Evolutionary conservation across 2,329 filamentous ascomycete species (phyloP), one percentile per base, ranked within the genome.

Genomic region (Fusarium buxicola): DNA sequence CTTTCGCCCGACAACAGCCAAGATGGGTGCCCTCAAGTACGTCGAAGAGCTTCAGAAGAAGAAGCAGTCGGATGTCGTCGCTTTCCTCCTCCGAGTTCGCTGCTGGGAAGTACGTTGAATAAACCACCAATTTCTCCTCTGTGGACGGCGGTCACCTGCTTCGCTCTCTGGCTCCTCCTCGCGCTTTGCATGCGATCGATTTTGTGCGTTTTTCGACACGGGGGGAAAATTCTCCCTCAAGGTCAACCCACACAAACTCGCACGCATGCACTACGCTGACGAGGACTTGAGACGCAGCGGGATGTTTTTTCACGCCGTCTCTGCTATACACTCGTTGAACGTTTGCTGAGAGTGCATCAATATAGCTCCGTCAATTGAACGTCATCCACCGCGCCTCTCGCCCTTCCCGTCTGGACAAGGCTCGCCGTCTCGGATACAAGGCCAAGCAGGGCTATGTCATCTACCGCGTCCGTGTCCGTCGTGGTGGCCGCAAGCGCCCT

Each of bases 21-120:
- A 94, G 89, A 97, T 97, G 95, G 95, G 95, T 92, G 94, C 94
- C 87, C 92, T 97, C 84, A 99, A 99, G 87, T 99, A 97, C 88
- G 92, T 99, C 86, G 96, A 99, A 90, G 95, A 99, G 89, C 91
- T 99, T 87, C 93, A 97, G 84, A 98, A 99, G 93, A 97, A 97
- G 92, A 99, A 99, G 93, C 95, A 99, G 91, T 97, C 92, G 83
- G 95, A 99, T 89, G 91, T 99, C 80, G 92, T 98, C 87, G 94
- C 94, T 87, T 99, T 99, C 89, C 91, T 99, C 86, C 92, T 97
- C 84, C 94, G 93, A 83, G 93, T 97, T 81, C 94, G 95, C 86
- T 99, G 95, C 94, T 99, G 95, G 95, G 95, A 99, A 92, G 94
- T 94, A 87, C 85, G 88, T 87, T 86, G 76, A 85, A 60, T 57